These are phyloP conservation scores for Cystobasidium tubakii DNA, from an alignment of 768 basidiomycete species.

Conservation along the genomic window DNA sequence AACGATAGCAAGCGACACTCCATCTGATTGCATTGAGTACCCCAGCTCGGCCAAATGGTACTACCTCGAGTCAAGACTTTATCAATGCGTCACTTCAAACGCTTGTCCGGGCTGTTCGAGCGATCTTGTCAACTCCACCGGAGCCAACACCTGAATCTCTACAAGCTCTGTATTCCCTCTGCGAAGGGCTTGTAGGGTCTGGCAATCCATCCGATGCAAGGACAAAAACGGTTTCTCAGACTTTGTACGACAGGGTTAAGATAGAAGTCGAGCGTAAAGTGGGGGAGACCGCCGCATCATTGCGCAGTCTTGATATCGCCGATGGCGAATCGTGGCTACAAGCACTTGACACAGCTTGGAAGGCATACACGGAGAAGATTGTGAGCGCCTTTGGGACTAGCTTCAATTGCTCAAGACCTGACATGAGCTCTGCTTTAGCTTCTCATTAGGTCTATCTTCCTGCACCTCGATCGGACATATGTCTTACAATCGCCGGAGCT, in stretches of 20 bases:
- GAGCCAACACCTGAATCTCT: slow-evolving; percentile 43
- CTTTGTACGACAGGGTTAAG: slow-evolving; percentile 58
- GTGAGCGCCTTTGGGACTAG: slow-evolving; percentile 58
- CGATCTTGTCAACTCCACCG: slow-evolving; percentile 43
- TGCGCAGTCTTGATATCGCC: slow-evolving; percentile 46
- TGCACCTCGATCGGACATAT: slow-evolving; percentile 67
- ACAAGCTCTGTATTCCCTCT: slow-evolving; percentile 43
- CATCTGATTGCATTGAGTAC: not conserved
- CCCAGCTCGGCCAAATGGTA: not conserved
- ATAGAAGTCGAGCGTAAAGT: slow-evolving; percentile 61
- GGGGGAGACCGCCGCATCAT: slow-evolving; percentile 51
- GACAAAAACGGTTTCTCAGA: slow-evolving; percentile 18
- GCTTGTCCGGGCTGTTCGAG: slow-evolving; percentile 43
- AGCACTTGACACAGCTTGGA: slow-evolving; percentile 57
- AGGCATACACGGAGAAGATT: slow-evolving; percentile 63
- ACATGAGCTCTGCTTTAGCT: slow-evolving; percentile 50
- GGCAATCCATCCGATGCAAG: slow-evolving; percentile 55
- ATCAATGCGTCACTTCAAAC: slow-evolving; percentile 30
- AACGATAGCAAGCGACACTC: not conserved
- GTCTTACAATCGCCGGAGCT: slow-evolving; percentile 52
- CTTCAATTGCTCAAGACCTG: too few species aligned
- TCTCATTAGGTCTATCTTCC: slow-evolving; percentile 60
- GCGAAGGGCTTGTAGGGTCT: slow-evolving; percentile 45
- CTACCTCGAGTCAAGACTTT: slow-evolving; percentile 16
- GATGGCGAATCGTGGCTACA: slow-evolving; percentile 57